Percentiles rank a stretch among this genome's conserved stretches.
Conservation (phyloP, 192 early-diverging fungal species). For the Gaertneriomyces sp. region DNA sequence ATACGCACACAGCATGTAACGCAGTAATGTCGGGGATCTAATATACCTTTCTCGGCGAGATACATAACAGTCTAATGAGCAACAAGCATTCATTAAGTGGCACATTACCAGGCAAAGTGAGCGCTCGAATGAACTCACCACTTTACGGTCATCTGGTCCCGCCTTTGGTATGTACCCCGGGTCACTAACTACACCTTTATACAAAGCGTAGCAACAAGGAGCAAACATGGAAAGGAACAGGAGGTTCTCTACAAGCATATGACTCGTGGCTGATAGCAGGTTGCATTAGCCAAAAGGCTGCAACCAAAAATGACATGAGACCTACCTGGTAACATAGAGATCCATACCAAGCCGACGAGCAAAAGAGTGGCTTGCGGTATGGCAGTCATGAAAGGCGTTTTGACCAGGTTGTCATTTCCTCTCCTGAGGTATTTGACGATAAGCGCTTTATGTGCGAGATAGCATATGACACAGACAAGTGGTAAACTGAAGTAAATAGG, state of each 20-base stretch:
- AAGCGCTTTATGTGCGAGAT: conserved; percentile 53
- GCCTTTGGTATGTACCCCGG: conserved; percentile 76
- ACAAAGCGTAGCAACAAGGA: conserved; percentile 71
- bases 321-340: conserved; percentile 64
- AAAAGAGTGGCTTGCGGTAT: conserved; percentile 86
- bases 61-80: conserved; percentile 45
- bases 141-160: conserved; percentile 34
- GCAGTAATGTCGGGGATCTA: conserved; percentile 83
- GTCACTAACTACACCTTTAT: conserved; percentile 64
- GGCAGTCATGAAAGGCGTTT: conserved; percentile 78
- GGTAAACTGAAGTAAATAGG: conserved; percentile 79
- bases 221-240: conserved; percentile 61
- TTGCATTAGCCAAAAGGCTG: neutral
- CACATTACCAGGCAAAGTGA: neutral
- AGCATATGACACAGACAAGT: conserved; percentile 44
- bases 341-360: conserved; percentile 66
- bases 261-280: conserved; percentile 52
- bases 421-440: conserved; percentile 58
- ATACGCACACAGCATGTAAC: conserved; percentile 68
- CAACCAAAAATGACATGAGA: conserved; percentile 19
- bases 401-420: conserved; percentile 46
- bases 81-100: neutral
- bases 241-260: conserved; percentile 59
- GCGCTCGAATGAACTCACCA: neutral
- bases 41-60: conserved; percentile 63